These are phyloP conservation scores for Nicotiana sylvestris DNA, from an alignment of 257 asterid genomes.

Conservation along the genomic window DNA sequence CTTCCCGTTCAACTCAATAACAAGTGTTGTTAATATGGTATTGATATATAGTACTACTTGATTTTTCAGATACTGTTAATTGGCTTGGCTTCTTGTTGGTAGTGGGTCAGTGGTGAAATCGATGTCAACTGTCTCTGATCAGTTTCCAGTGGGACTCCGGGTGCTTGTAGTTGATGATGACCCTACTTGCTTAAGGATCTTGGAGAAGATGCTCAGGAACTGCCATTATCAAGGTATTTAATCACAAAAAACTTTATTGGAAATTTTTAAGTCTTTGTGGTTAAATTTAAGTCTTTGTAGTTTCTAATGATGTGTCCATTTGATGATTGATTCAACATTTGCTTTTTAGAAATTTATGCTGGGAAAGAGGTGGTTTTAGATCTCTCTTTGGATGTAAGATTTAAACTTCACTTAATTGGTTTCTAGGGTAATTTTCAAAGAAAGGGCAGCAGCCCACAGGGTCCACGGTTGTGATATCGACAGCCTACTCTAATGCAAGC, in stretches of 20 bases:
- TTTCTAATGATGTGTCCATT: not conserved
- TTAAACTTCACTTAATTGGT: not conserved
- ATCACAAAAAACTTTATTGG: not conserved
- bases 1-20: conserved; percentile 1
- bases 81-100: conserved; percentile 33
- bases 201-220: conserved; percentile 81
- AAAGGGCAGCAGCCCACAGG: no score
- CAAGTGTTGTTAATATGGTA: not conserved
- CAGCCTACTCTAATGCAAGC: no score
- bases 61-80: not conserved
- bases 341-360: not conserved
- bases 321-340: not conserved
- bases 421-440: not conserved
- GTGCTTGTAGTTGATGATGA: conserved; percentile 96
- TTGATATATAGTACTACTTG: not conserved
- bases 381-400: not conserved
- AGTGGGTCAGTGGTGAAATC: conserved; percentile 32
- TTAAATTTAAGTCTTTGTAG: not conserved
- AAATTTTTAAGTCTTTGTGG: not conserved
- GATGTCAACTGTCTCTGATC: conserved; percentile 45
- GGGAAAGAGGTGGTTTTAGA: not conserved
- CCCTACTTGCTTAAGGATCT: conserved; percentile 82
- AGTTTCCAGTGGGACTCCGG: conserved; percentile 86
- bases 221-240: conserved; percentile 74
- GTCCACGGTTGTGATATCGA: no score